Percentiles rank a stretch among this genome's conserved stretches.
Evolutionary conservation across 257 asterid genomes (phyloP).

Genomic region (Dorcoceras hygrometricum): DNA sequence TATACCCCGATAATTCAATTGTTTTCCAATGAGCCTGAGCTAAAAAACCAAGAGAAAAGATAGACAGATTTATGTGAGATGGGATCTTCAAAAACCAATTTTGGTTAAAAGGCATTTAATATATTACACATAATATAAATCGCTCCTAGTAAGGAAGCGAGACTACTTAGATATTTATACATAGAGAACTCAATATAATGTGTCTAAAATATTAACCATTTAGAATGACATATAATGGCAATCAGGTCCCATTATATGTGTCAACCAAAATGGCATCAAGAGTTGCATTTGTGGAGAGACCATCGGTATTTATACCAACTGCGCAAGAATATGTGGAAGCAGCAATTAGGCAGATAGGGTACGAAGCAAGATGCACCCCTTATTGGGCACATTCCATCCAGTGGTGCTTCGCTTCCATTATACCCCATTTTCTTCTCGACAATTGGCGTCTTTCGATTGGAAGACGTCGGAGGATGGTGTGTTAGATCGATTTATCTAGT

Average conservation of each 20-base stretch:
- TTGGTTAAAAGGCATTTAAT: too few relatives aligned
- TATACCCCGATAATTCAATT: too few relatives aligned
- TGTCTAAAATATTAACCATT: not conserved
- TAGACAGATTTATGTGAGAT: too few relatives aligned
- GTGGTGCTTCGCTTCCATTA: constrained; percentile 53
- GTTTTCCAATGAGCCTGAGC: too few relatives aligned
- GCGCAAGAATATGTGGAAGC: constrained; percentile 57
- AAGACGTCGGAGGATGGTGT: not conserved
- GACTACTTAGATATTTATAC: too few relatives aligned
- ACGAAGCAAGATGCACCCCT: constrained; percentile 62
- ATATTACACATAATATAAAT: too few relatives aligned
- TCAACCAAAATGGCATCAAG: constrained; percentile 66
- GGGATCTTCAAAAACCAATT: too few relatives aligned
- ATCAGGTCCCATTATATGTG: constrained; percentile 77
- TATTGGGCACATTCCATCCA: constrained; percentile 76
- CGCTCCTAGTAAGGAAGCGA: too few relatives aligned
- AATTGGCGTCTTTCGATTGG: constrained; percentile 60
- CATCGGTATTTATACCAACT: constrained; percentile 58
- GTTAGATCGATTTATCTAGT: too few relatives aligned
- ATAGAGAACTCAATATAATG: too few relatives aligned
- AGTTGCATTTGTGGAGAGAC: constrained; percentile 53
- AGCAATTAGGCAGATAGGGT: constrained; percentile 53
- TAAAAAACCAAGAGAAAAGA: too few relatives aligned
- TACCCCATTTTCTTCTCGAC: constrained; percentile 55
- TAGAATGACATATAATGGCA: not conserved